A percentile compares a stretch with the other conserved stretches of the same genome.
phyloP scores from a whole-genome alignment of 2,329 filamentous ascomycete genomes.

The Chrysoporthe puriensis region DNA sequence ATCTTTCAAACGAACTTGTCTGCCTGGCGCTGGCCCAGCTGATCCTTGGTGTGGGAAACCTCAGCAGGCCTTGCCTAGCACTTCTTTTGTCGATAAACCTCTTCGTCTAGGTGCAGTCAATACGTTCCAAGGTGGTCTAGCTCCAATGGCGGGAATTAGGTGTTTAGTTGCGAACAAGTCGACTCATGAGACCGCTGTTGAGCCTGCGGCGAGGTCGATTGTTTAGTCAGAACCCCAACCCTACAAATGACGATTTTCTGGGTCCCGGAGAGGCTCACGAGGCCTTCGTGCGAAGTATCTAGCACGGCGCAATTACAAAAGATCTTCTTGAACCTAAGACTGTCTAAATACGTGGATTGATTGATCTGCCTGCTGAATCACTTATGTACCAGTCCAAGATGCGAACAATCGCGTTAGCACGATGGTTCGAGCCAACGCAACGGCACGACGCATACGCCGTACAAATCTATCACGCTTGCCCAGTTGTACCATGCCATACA shows the following conservation, averaged over 20 bases:
- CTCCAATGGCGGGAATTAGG: background rate
- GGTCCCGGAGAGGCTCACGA: background rate
- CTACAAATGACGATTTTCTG: background rate
- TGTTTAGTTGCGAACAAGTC: background rate
- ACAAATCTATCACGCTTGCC: no score
- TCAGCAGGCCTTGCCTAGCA: background rate
- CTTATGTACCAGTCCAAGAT: no score
- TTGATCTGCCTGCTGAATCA: no score
- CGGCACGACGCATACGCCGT: no score
- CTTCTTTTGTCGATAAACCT: background rate
- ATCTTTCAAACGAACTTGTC: constrained; percentile 42
- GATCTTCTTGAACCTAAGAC: no score
- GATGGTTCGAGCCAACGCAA: no score
- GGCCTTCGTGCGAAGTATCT: background rate
- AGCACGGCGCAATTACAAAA: background rate
- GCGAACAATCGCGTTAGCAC: no score
- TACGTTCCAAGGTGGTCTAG: background rate
- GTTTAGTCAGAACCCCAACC: constrained; percentile 8
- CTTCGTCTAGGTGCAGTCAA: background rate
- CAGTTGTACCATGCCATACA: no score
- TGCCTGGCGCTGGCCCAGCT: background rate
- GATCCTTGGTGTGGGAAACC: background rate
- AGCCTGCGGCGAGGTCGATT: background rate
- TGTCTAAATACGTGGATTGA: no score
- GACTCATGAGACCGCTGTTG: background rate